phyloP scores from a whole-genome alignment of 164 flowering plant species.

The Cinnamomum micranthum region DNA sequence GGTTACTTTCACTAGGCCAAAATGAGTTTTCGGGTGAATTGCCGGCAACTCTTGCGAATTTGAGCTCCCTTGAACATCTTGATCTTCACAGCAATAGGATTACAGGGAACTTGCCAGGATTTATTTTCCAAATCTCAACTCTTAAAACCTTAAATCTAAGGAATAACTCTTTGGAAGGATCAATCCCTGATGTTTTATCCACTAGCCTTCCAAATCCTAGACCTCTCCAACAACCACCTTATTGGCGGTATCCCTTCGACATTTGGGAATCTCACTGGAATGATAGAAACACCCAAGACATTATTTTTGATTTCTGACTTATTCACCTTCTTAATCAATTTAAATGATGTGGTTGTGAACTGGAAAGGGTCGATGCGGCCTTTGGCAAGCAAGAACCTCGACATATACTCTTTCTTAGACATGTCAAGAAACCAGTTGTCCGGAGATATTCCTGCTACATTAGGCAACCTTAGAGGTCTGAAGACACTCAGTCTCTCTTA shows the following conservation, averaged over 20 bases:
- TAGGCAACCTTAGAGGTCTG: conserved; percentile 38
- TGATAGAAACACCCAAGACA: conserved; percentile 27
- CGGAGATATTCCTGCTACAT: conserved; percentile 36
- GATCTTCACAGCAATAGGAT: conserved; percentile 49
- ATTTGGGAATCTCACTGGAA: conserved; percentile 34
- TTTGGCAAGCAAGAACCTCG: conserved; percentile 29
- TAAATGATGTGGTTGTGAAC: conserved; percentile 32
- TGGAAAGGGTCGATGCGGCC: conserved; percentile 49
- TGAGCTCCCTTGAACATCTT: conserved; percentile 37
- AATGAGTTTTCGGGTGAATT: conserved; percentile 42
- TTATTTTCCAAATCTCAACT: conserved; percentile 31
- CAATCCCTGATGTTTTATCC: conserved; percentile 26
- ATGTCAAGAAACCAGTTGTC: conserved; percentile 41
- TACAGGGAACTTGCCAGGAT: conserved; percentile 33
- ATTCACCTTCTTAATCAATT: conserved; percentile 21
- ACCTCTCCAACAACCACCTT: conserved; percentile 38
- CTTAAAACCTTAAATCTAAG: conserved; percentile 40
- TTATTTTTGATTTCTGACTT: conserved; percentile 7
- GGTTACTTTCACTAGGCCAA: conserved; percentile 31
- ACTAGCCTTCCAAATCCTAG: conserved; percentile 42
- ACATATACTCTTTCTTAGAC: conserved; percentile 43
- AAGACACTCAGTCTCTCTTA: conserved; percentile 42
- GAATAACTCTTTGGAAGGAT: conserved; percentile 37
- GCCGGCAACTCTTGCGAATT: conserved; percentile 27
- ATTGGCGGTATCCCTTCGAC: conserved; percentile 31